These are phyloP conservation scores for Lathyrus tuberosus DNA, from an alignment of 306 rosid genomes.

Conservation along the genomic window DNA sequence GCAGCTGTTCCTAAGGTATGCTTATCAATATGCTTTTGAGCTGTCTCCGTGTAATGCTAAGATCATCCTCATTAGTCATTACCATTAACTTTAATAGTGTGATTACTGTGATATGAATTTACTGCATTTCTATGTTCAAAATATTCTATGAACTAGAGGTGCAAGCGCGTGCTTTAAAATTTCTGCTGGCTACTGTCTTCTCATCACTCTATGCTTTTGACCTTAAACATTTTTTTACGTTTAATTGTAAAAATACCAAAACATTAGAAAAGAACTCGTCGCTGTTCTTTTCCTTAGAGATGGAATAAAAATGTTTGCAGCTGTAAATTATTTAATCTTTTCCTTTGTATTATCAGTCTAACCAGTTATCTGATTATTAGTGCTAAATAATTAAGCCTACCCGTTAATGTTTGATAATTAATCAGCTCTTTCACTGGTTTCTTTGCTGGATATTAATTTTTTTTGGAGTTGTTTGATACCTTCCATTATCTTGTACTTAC, in stretches of 20 bases:
- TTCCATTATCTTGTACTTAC: constrained; percentile 43
- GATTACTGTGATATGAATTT: constrained; percentile 20
- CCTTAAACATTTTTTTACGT: neutral
- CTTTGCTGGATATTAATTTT: constrained; percentile 36
- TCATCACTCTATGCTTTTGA: neutral
- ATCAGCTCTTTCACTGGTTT: constrained; percentile 16
- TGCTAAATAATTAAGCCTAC: constrained; percentile 26
- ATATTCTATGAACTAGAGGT: constrained; percentile 15
- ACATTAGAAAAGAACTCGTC: neutral
- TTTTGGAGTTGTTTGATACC: constrained; percentile 29
- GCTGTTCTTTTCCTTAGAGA: constrained; percentile 20
- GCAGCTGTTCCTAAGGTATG: constrained; percentile 99
- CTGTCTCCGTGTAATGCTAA: constrained; percentile 25
- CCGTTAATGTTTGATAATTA: constrained; percentile 11
- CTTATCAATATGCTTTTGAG: constrained; percentile 28
- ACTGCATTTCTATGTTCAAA: constrained; percentile 12
- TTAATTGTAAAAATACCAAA: neutral
- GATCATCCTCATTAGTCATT: constrained; percentile 22
- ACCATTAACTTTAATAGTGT: neutral
- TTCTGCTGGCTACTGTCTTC: neutral
- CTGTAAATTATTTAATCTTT: constrained; percentile 14
- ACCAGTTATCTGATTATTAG: constrained; percentile 23
- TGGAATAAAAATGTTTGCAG: constrained; percentile 37
- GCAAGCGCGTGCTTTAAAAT: constrained; percentile 9
- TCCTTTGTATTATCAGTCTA: constrained; percentile 30